Percentiles rank a stretch among this genome's conserved stretches.
These are phyloP conservation scores for Caryopteris hybrid DNA, from an alignment of 305 asterid genomes.

Conservation along the genomic window DNA sequence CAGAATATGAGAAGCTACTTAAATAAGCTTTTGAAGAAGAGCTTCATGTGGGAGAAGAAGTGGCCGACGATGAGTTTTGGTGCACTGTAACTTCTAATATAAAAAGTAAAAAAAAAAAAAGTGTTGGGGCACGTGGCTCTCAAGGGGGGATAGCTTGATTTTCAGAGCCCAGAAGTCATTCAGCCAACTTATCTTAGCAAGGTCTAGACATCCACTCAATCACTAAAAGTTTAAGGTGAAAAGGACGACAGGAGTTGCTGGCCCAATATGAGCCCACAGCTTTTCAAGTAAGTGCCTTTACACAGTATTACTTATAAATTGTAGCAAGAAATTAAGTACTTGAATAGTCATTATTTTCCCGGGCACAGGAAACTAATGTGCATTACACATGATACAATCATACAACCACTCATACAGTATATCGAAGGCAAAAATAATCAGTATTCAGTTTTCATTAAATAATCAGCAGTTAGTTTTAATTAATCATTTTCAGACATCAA, in stretches of 20 bases:
- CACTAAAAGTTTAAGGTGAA: conserved; percentile 2
- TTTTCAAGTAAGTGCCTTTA: neutral
- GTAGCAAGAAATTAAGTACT: neutral
- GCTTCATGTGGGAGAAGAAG: too few species aligned
- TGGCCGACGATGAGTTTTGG: too few species aligned
- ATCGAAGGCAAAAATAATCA: neutral
- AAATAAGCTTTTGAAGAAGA: too few species aligned
- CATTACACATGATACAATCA: neutral
- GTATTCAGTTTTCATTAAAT: too few species aligned
- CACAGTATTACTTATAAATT: neutral
- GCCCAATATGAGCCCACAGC: conserved; percentile 8
- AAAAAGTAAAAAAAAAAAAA: too few species aligned
- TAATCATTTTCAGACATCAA: neutral
- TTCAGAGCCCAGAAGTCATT: neutral
- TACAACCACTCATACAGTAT: neutral
- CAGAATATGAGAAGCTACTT: too few species aligned
- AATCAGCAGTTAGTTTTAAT: neutral
- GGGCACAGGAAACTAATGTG: neutral
- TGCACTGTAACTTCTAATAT: too few species aligned
- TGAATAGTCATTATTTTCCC: neutral
- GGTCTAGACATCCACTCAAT: neutral
- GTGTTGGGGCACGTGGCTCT: too few species aligned
- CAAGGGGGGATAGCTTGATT: neutral
- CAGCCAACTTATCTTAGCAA: conserved; percentile 6
- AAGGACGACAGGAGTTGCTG: conserved; percentile 4